These are phyloP conservation scores for Pseudomassariella vexata DNA, from an alignment of 2,329 filamentous ascomycete species.

Conservation along the genomic window DNA sequence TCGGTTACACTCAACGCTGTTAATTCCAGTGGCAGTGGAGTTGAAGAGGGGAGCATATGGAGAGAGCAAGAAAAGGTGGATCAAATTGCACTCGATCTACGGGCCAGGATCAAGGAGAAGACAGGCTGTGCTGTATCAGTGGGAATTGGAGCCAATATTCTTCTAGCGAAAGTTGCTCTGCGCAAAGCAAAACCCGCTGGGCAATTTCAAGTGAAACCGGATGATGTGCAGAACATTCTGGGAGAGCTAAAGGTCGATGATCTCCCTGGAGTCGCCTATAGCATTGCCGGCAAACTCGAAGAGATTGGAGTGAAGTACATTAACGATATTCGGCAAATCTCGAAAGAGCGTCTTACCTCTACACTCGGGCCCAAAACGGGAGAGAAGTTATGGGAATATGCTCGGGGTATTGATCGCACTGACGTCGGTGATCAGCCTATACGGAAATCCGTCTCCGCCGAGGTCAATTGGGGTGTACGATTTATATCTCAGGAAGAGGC, in stretches of 20 bases:
- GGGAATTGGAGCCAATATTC: slow-evolving; percentile 84
- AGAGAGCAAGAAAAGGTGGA: slow-evolving; percentile 76
- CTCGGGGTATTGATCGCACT: slow-evolving; percentile 76
- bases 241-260: slow-evolving; percentile 72
- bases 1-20: slow-evolving; percentile 58
- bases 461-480: slow-evolving; percentile 97
- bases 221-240: slow-evolving; percentile 71
- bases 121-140: slow-evolving; percentile 88
- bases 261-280: slow-evolving; percentile 88
- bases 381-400: slow-evolving; percentile 83
- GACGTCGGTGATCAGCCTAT: slow-evolving; percentile 83
- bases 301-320: slow-evolving; percentile 79
- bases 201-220: slow-evolving; percentile 80
- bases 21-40: slow-evolving; percentile 58
- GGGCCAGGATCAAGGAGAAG: slow-evolving; percentile 62
- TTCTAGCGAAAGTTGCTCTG: slow-evolving; percentile 86
- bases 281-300: slow-evolving; percentile 80
- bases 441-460: slow-evolving; percentile 91
- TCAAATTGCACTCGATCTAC: slow-evolving; percentile 60
- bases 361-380: slow-evolving; percentile 87
- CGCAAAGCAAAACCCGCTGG: slow-evolving; percentile 92
- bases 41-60: slow-evolving; percentile 64
- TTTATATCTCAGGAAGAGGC: slow-evolving; percentile 91
- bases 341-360: slow-evolving; percentile 68
- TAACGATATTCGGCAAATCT: slow-evolving; percentile 71